Percentiles rank a stretch among this genome's conserved stretches.
Evolutionary conservation across 371 early-diverging fungal genomes (phyloP).

Genomic region (Rhizomucor pusillus): DNA sequence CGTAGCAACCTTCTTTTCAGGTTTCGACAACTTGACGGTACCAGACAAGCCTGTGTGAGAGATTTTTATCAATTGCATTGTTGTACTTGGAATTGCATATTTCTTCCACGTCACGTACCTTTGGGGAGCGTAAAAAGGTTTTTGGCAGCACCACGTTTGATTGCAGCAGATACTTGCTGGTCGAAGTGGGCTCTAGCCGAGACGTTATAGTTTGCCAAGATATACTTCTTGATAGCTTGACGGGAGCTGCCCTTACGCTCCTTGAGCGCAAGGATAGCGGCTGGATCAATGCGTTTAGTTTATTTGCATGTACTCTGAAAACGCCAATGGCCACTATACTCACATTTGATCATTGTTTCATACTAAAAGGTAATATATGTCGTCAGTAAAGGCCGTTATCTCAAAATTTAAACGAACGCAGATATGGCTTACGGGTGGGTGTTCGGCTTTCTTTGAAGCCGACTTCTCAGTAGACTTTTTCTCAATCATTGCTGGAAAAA

Average conservation of each 20-base stretch:
- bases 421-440: too few species aligned
- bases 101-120: conserved; percentile 40
- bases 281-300: conserved; percentile 9
- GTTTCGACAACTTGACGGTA: conserved; percentile 70
- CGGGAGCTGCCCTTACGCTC: conserved; percentile 80
- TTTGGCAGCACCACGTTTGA: conserved; percentile 73
- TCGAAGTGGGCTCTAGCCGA: conserved; percentile 54
- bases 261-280: conserved; percentile 66
- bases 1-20: conserved; percentile 34
- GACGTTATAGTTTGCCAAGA: conserved; percentile 72
- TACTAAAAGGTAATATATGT: conserved; percentile 30
- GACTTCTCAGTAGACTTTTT: too few species aligned
- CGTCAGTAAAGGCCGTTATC: too few species aligned
- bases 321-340: background rate
- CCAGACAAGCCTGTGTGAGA: conserved; percentile 50
- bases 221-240: conserved; percentile 83
- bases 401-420: too few species aligned
- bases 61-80: background rate
- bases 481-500: too few species aligned
- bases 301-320: background rate
- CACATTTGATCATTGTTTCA: conserved; percentile 51
- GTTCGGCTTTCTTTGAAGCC: too few species aligned
- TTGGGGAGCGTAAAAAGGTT: conserved; percentile 72
- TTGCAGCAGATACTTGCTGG: conserved; percentile 65
- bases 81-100: too few species aligned